These are phyloP conservation scores for Carpinus viminea DNA, from an alignment of 306 rosid genomes.

Conservation along the genomic window DNA sequence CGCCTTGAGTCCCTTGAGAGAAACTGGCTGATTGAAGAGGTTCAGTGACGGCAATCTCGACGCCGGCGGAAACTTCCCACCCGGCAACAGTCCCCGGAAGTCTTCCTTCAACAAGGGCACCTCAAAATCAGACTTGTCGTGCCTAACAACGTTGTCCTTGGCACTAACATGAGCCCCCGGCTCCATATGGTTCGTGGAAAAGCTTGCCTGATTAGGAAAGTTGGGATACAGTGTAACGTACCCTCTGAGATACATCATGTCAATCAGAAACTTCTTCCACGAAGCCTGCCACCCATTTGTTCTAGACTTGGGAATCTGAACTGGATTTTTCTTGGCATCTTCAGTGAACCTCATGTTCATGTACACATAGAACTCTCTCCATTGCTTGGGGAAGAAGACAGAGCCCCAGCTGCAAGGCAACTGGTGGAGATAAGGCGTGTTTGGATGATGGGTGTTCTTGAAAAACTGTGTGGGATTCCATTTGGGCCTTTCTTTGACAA, in stretches of 20 bases:
- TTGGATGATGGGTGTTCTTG: constrained; percentile 74
- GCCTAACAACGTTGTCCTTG: constrained; percentile 71
- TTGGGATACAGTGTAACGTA: constrained; percentile 92
- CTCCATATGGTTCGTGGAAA: constrained; percentile 96
- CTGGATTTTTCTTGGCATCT: constrained; percentile 77
- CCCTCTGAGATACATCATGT: constrained; percentile 98
- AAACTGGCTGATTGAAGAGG: constrained; percentile 80
- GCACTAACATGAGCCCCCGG: constrained; percentile 99
- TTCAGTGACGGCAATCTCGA: constrained; percentile 80
- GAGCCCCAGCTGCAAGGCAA: constrained; percentile 98
- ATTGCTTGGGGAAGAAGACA: constrained; percentile 94
- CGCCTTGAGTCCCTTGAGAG: constrained; percentile 79
- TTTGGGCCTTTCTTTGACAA: constrained; percentile 90
- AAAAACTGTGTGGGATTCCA: constrained; percentile 88
- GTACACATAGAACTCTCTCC: constrained; percentile 97
- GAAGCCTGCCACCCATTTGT: constrained; percentile 99
- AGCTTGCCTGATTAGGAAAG: constrained; percentile 88
- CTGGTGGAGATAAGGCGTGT: constrained; percentile 94
- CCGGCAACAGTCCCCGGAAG: constrained; percentile 59
- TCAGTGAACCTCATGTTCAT: constrained; percentile 93
- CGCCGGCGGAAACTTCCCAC: constrained; percentile 74
- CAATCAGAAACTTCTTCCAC: constrained; percentile 95
- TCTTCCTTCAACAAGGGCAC: constrained; percentile 81
- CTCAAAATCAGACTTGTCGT: constrained; percentile 79
- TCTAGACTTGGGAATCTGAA: constrained; percentile 90